Evolutionary conservation across 805 yeast genomes (phyloP).

Genomic region (Saccharomycopsis fodiens): DNA sequence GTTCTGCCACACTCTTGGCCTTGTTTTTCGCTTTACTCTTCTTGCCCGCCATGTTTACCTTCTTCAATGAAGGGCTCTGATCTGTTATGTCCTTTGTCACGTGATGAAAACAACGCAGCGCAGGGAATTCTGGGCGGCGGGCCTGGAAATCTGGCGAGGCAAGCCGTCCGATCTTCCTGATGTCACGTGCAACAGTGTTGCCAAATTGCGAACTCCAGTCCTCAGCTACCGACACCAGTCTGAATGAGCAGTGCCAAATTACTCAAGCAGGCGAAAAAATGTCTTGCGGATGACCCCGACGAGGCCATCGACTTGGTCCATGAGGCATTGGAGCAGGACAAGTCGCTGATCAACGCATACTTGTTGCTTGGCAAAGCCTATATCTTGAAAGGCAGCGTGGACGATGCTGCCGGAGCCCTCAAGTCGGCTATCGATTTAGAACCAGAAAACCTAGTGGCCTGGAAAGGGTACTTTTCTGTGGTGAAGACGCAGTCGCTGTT

Average conservation of each 20-base stretch:
- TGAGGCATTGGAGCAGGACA: constrained; percentile 49
- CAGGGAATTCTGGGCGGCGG: too few relatives aligned
- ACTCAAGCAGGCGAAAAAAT: constrained; percentile 43
- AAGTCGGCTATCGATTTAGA: constrained; percentile 42
- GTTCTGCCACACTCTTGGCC: background rate
- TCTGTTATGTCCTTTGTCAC: too few relatives aligned
- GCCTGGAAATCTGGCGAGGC: too few relatives aligned
- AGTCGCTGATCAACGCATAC: constrained; percentile 54
- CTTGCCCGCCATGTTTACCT: constrained; percentile 1
- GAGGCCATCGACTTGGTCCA: constrained; percentile 50
- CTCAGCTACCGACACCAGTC: background rate
- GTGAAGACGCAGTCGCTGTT: constrained; percentile 32
- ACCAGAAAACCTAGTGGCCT: constrained; percentile 51
- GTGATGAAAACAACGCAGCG: too few relatives aligned
- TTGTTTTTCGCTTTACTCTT: background rate
- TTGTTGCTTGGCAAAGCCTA: constrained; percentile 68
- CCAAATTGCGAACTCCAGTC: background rate
- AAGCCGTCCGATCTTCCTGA: background rate
- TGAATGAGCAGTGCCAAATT: constrained; percentile 17
- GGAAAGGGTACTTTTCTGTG: constrained; percentile 70
- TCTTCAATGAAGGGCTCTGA: background rate
- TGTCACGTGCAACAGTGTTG: background rate
- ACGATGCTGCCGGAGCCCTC: constrained; percentile 38
- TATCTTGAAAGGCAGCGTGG: constrained; percentile 34
- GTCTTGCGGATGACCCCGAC: constrained; percentile 52